These are phyloP conservation scores for Diatrype stigma DNA, from an alignment of 2,329 filamentous ascomycete species.

Conservation along the genomic window DNA sequence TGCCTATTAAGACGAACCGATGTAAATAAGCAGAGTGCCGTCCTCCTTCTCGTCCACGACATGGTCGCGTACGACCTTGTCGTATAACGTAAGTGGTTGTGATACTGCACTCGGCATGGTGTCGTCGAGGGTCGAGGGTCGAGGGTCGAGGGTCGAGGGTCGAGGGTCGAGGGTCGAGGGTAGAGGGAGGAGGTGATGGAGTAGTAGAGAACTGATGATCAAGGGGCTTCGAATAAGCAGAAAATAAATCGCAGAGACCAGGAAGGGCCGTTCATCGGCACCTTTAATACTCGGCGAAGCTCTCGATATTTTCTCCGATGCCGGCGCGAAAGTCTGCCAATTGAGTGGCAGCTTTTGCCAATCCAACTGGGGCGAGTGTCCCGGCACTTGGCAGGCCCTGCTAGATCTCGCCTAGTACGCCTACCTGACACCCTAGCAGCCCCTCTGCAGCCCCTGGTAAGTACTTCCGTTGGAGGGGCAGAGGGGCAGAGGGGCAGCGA, in stretches of 20 bases:
- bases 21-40: constrained; percentile 89
- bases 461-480: too few species aligned
- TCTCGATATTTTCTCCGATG: background rate
- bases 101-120: constrained; percentile 62
- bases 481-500: too few species aligned
- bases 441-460: too few species aligned
- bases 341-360: background rate
- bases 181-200: background rate
- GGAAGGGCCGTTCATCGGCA: background rate
- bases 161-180: too few species aligned
- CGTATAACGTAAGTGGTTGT: constrained; percentile 78
- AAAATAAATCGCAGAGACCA: background rate
- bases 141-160: too few species aligned
- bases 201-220: background rate
- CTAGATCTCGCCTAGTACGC: background rate
- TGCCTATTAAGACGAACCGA: constrained; percentile 58
- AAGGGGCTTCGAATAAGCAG: background rate
- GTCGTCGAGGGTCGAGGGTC: too few species aligned
- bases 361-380: background rate
- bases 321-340: background rate
- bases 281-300: background rate
- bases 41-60: constrained; percentile 94
- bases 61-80: constrained; percentile 94
- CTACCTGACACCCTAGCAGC: background rate
- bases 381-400: background rate